These are phyloP conservation scores for Grosmannia clavigera DNA, from an alignment of 2,329 filamentous ascomycete genomes.

Conservation along the genomic window DNA sequence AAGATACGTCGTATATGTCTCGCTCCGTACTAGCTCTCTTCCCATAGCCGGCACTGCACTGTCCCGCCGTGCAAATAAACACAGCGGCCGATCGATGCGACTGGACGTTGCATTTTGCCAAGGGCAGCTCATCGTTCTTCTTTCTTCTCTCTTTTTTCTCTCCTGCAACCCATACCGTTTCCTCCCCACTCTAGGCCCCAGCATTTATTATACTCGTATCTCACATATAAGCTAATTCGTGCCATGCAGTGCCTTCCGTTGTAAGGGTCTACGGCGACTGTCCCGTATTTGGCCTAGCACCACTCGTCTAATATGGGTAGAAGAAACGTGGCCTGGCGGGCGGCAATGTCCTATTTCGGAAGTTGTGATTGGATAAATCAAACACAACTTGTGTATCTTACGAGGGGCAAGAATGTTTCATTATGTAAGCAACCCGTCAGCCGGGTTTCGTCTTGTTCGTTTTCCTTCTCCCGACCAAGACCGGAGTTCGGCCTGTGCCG, in stretches of 20 bases:
- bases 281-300: not conserved
- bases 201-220: no score
- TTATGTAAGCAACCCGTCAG: not conserved
- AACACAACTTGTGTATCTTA: not conserved
- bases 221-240: not conserved
- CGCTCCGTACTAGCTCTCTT: no score
- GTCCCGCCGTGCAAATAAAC: no score
- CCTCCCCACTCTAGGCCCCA: not conserved
- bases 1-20: no score
- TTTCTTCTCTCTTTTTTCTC: not conserved
- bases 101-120: no score
- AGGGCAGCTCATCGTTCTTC: not conserved
- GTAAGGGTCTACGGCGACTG: not conserved
- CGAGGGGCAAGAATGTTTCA: not conserved
- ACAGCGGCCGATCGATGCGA: no score
- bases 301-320: not conserved
- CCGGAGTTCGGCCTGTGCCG: not conserved
- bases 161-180: no score
- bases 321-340: not conserved
- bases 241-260: not conserved
- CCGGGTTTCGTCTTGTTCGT: not conserved
- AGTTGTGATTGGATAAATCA: not conserved
- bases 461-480: not conserved
- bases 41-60: no score
- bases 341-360: not conserved